Conservation (phyloP, 768 basidiomycete species). For the Agrocybe praecox region DNA sequence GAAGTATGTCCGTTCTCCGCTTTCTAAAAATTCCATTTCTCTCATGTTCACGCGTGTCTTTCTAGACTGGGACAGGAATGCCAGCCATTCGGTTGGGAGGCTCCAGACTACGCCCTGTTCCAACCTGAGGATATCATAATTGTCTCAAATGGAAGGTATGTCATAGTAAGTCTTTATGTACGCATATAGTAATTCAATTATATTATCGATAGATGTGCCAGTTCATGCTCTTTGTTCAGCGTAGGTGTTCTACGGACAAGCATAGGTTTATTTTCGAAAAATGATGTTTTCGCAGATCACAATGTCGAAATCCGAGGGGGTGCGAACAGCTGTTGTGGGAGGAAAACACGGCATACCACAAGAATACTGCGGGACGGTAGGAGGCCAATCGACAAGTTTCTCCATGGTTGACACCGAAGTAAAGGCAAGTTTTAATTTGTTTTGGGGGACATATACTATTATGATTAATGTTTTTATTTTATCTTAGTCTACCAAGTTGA, state of each 20-base stretch:
- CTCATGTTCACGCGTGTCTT: not conserved
- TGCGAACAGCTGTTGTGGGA: slow-evolving; percentile 58
- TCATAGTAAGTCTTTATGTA: not conserved
- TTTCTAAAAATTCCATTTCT: not conserved
- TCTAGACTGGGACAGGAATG: slow-evolving; percentile 49
- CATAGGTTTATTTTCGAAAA: not conserved
- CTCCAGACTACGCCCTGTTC: slow-evolving; percentile 50
- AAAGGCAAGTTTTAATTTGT: slow-evolving; percentile 38
- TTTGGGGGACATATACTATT: not conserved
- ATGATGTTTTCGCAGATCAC: slow-evolving; percentile 43
- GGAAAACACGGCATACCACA: slow-evolving; percentile 49
- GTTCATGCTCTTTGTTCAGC: slow-evolving; percentile 49
- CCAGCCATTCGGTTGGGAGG: slow-evolving; percentile 36
- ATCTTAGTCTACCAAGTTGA: slow-evolving; percentile 49
- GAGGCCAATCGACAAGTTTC: slow-evolving; percentile 63
- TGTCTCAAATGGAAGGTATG: slow-evolving; percentile 57
- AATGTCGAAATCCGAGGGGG: slow-evolving; percentile 60
- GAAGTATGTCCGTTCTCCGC: slow-evolving; percentile 26
- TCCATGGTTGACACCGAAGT: slow-evolving; percentile 61
- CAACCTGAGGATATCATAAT: slow-evolving; percentile 50
- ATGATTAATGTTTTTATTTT: not conserved
- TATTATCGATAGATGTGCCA: slow-evolving; percentile 39
- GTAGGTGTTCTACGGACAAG: slow-evolving; percentile 25
- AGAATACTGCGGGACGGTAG: slow-evolving; percentile 64
- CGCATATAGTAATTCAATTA: not conserved